Conservation (phyloP, 495 filamentous ascomycete genomes). For the Echria macrotheca region DNA sequence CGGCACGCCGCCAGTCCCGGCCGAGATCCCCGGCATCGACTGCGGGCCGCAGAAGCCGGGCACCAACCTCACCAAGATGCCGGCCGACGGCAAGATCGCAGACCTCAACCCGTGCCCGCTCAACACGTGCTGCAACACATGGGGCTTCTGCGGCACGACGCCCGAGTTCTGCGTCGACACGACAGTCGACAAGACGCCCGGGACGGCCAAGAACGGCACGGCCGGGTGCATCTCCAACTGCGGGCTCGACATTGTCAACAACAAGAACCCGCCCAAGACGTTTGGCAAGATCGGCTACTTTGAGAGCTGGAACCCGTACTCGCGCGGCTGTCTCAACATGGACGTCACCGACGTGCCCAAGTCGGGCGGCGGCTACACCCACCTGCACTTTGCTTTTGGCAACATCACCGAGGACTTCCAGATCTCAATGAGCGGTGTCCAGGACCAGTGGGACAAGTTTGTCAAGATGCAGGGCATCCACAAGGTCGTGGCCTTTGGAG, state of each 20-base stretch:
- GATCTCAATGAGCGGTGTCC: constrained; percentile 1
- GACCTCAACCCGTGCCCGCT: constrained; percentile 32
- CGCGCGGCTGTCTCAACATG: constrained; percentile 22
- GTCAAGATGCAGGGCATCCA: constrained; percentile 19
- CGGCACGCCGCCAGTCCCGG: constrained; percentile 36
- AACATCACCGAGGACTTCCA: constrained; percentile 13
- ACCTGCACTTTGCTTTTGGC: constrained; percentile 22
- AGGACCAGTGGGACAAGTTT: constrained; percentile 19
- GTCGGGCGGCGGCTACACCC: constrained; percentile 14
- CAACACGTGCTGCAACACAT: constrained; percentile 33
- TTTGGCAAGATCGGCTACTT: constrained; percentile 21
- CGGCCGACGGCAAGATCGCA: too few species aligned
- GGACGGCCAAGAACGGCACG: constrained; percentile 23
- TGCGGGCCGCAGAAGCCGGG: constrained; percentile 32
- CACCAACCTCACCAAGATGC: constrained; percentile 11
- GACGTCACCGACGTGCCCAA: constrained; percentile 9
- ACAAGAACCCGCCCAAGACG: background rate
- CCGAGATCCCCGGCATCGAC: constrained; percentile 28
- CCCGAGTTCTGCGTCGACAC: constrained; percentile 38
- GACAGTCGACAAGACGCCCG: constrained; percentile 30
- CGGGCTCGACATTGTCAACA: constrained; percentile 28
- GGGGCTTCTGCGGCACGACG: constrained; percentile 45
- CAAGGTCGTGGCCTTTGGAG: constrained; percentile 29
- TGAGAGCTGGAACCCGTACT: constrained; percentile 22
- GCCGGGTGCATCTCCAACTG: constrained; percentile 47